Percentiles rank a stretch among this genome's conserved stretches.
These are phyloP conservation scores for Fusarium citri DNA, from an alignment of 2,329 filamentous ascomycete species.

Conservation along the genomic window DNA sequence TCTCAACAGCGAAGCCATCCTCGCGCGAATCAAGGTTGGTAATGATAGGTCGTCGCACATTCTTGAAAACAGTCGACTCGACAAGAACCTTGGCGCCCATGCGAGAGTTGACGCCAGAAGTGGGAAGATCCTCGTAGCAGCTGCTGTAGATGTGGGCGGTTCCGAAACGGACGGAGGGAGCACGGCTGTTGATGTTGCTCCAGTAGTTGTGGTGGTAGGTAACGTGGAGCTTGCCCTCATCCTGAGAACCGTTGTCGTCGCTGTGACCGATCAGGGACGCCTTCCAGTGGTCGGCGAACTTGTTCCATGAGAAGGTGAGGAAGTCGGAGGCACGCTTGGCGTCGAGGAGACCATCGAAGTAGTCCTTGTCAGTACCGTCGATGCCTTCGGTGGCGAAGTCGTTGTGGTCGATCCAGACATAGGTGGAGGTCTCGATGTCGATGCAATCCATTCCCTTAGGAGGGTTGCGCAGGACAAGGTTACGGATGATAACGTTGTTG, in stretches of 20 bases:
- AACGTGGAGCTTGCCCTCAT: constrained; percentile 65
- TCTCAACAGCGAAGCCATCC: constrained; percentile 57
- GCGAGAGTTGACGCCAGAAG: constrained; percentile 65
- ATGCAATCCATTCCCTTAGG: constrained; percentile 60
- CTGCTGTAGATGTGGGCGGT: constrained; percentile 68
- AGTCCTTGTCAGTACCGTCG: constrained; percentile 66
- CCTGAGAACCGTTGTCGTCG: constrained; percentile 62
- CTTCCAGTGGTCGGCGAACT: constrained; percentile 64
- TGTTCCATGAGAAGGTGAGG: constrained; percentile 53
- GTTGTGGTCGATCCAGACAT: constrained; percentile 69
- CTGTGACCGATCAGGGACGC: constrained; percentile 69
- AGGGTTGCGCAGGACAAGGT: constrained; percentile 61
- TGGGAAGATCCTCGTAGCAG: constrained; percentile 58
- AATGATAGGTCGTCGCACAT: constrained; percentile 55
- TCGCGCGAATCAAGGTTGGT: constrained; percentile 59
- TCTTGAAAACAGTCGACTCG: constrained; percentile 62
- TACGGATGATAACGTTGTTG: constrained; percentile 64
- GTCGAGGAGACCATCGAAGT: constrained; percentile 70
- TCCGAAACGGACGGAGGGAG: constrained; percentile 64
- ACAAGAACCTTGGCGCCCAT: constrained; percentile 64
- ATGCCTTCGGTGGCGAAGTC: constrained; percentile 63
- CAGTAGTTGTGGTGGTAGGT: constrained; percentile 69
- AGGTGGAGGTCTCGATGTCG: constrained; percentile 55
- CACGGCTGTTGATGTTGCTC: constrained; percentile 66
- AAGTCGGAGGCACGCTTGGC: constrained; percentile 68